phyloP scores from a whole-genome alignment of 2,329 filamentous ascomycete species.

The Coniochaeta pulveracea region DNA sequence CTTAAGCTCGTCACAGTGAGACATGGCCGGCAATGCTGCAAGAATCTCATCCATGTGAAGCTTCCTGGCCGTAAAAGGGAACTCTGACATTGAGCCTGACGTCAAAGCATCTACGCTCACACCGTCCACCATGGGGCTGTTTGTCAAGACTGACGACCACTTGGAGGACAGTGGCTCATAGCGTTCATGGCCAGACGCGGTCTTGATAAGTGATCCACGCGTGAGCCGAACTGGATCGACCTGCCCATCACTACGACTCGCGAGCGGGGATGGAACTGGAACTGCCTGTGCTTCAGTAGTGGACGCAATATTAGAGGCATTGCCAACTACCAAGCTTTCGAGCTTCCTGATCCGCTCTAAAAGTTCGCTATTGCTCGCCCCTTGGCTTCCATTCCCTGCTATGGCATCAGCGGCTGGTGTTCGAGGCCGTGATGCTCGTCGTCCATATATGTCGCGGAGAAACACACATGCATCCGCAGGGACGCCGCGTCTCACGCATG shows the following conservation, averaged over 20 bases:
- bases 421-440: not conserved
- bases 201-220: constrained; percentile 1
- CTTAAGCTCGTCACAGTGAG: constrained; percentile 3
- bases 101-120: not conserved
- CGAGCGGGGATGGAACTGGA: not conserved
- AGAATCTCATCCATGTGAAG: not conserved
- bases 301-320: not conserved
- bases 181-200: constrained; percentile 1
- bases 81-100: not conserved
- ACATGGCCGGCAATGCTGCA: constrained; percentile 1
- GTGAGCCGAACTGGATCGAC: not conserved
- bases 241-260: not conserved
- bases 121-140: constrained; percentile 1
- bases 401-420: not conserved
- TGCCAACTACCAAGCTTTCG: not conserved
- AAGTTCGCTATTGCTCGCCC: constrained; percentile 1
- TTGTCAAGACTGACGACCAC: constrained; percentile 1
- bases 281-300: not conserved
- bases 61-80: not conserved
- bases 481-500: constrained; percentile 2
- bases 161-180: constrained; percentile 2
- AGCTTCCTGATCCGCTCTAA: constrained; percentile 3
- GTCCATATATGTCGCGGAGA: constrained; percentile 1
- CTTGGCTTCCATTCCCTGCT: not conserved
- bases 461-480: not conserved